These are phyloP conservation scores for Acaromyces ingoldii DNA, from an alignment of 1,284 basidiomycete species.

Conservation along the genomic window DNA sequence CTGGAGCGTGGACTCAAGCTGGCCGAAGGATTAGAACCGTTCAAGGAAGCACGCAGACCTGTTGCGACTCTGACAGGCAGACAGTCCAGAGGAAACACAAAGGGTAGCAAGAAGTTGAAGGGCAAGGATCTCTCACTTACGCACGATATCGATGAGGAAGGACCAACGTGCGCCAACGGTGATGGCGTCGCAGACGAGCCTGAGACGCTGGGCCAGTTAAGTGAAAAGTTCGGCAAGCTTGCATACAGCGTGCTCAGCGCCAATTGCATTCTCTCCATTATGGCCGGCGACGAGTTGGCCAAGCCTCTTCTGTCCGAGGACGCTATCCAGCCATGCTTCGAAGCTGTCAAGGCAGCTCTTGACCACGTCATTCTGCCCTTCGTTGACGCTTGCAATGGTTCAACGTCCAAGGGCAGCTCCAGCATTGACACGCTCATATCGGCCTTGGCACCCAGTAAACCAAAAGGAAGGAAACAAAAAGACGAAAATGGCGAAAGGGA, in stretches of 20 bases:
- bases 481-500: too few relatives aligned
- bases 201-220: not conserved
- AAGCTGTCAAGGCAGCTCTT: slow-evolving; percentile 71
- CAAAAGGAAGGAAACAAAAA: slow-evolving; percentile 4
- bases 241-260: slow-evolving; percentile 65
- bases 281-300: slow-evolving; percentile 70
- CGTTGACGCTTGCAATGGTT: slow-evolving; percentile 62
- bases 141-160: not conserved
- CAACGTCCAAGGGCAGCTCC: slow-evolving; percentile 4
- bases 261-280: slow-evolving; percentile 71
- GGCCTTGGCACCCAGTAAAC: too few relatives aligned
- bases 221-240: slow-evolving; percentile 47
- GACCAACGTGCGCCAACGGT: not conserved
- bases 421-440: not conserved
- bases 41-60: not conserved
- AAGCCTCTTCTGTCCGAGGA: slow-evolving; percentile 83
- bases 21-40: not conserved
- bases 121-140: not conserved
- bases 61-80: not conserved
- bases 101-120: not conserved
- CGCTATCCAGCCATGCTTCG: slow-evolving; percentile 71
- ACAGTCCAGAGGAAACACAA: not conserved
- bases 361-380: slow-evolving; percentile 78
- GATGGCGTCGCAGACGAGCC: not conserved
- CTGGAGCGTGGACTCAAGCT: not conserved